A percentile compares a stretch with the other conserved stretches of the same genome.
phyloP scores from a whole-genome alignment of 1,284 basidiomycete species.

The Ceratobasidium sp. region DNA sequence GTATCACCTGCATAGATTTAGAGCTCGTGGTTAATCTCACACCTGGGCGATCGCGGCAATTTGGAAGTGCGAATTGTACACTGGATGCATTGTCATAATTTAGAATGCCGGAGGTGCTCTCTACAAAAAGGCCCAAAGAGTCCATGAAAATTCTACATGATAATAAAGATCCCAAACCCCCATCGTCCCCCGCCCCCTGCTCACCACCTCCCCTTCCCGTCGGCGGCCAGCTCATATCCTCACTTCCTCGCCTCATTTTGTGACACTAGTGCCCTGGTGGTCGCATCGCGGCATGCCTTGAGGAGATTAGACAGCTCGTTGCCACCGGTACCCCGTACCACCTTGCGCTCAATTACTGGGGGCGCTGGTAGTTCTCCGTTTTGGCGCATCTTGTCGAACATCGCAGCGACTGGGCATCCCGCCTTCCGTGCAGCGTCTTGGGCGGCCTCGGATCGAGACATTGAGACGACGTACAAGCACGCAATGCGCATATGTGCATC shows the following conservation, averaged over 20 bases:
- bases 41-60: conserved; percentile 36
- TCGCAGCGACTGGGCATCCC: conserved; percentile 35
- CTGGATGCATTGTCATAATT: conserved; percentile 38
- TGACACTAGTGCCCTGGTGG: conserved; percentile 36
- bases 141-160: conserved; percentile 33
- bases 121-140: conserved; percentile 39
- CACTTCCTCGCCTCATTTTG: conserved; percentile 35
- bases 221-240: background rate
- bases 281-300: conserved; percentile 37
- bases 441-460: conserved; percentile 39
- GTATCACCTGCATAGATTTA: conserved; percentile 22
- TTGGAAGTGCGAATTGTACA: conserved; percentile 16
- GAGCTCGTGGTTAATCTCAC: conserved; percentile 26
- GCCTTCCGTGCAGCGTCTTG: conserved; percentile 37
- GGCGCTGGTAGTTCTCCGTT: conserved; percentile 35
- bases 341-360: conserved; percentile 32
- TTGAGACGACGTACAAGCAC: conserved; percentile 73
- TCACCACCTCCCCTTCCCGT: background rate
- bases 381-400: conserved; percentile 37
- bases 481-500: conserved; percentile 89
- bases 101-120: conserved; percentile 38
- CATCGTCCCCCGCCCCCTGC: background rate
- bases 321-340: conserved; percentile 32
- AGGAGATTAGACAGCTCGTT: conserved; percentile 38
- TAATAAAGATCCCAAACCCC: conserved; percentile 17